Evolutionary conservation across 768 basidiomycete genomes (phyloP), one percentile per base, ranked within the genome.

Genomic region (Boletus reticuloceps): DNA sequence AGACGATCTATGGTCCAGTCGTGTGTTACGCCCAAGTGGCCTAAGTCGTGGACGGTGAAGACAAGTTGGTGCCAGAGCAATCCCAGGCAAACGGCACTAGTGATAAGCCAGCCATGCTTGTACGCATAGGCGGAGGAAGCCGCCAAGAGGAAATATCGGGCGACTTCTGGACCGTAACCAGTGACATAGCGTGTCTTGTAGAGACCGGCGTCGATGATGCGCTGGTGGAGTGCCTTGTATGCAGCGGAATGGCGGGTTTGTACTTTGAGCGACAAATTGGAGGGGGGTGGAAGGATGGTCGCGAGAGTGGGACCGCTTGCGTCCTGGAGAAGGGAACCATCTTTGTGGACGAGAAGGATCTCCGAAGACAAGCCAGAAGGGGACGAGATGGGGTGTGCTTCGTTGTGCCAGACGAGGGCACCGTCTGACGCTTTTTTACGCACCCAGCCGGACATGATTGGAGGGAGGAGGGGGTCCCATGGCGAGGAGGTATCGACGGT

Each of bases 31-130:
- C 93, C 93, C 73, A 90, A 84, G 74, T 99, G 97, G 3, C 96
- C 97, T 11, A 97, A 82, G 73, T 99, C 97, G 69, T 99, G 97
- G 34, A 82, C 94, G 52, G 81, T 79, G 72, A 99, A 98, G 36
- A 90, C 86, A 52, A 98, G 79, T 68, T 98, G 97, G 66, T 99
- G 97, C 93, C 93, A 98, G 68, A 91, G 80, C 45, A 94, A 73
- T 8, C 97, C 97, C 6, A 98, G 84, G 61, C 80, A 87, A 46
- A 91, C 61, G 4, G 95, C 92, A 56, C 91, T 93, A 49, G 79
- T 68, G 51, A 89, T 71, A 61, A 88, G 79, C 86, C 89, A 91
- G 60, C 72, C 73, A 50, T 80, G 72, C 49, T 62, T 69, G 70
- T 93, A 95, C 13, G 83, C 75, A 62, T 82, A 77, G 14, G 77